Conservation (phyloP, 225 moss, liverwort and hornwort species). For the Bryum argenteum region DNA sequence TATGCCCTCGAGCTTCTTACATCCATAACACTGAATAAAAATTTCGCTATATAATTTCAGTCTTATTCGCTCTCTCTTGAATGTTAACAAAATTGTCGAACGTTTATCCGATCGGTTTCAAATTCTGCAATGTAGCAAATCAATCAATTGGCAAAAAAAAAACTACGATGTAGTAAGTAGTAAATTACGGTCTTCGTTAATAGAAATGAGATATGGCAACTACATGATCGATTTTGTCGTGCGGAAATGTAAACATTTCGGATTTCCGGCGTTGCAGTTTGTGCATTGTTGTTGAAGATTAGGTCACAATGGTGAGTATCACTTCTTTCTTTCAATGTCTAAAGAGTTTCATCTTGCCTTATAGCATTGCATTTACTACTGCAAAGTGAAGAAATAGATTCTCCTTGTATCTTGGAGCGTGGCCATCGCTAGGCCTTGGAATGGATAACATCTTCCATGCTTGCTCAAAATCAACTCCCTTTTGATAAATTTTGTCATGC, state of each 20-base stretch:
- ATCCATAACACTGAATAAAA: no score
- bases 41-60: no score
- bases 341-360: not conserved
- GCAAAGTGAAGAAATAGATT: no score
- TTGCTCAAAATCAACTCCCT: no score
- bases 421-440: no score
- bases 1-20: conserved; percentile 14
- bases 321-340: not conserved
- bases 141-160: not conserved
- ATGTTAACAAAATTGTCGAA: no score
- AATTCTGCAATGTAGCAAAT: conserved; percentile 4
- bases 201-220: conserved; percentile 12
- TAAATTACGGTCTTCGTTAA: conserved; percentile 18
- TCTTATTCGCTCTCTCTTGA: no score
- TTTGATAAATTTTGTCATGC: no score
- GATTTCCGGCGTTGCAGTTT: not conserved
- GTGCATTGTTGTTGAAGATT: conserved; percentile 4
- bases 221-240: conserved; percentile 5
- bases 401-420: no score
- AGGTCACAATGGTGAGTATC: conserved; percentile 18
- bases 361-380: not conserved
- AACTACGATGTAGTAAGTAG: conserved; percentile 20
- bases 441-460: no score
- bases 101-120: no score
- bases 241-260: not conserved